Evolutionary conservation across 2,329 filamentous ascomycete species (phyloP).

Genomic region (Cadophora sp.): DNA sequence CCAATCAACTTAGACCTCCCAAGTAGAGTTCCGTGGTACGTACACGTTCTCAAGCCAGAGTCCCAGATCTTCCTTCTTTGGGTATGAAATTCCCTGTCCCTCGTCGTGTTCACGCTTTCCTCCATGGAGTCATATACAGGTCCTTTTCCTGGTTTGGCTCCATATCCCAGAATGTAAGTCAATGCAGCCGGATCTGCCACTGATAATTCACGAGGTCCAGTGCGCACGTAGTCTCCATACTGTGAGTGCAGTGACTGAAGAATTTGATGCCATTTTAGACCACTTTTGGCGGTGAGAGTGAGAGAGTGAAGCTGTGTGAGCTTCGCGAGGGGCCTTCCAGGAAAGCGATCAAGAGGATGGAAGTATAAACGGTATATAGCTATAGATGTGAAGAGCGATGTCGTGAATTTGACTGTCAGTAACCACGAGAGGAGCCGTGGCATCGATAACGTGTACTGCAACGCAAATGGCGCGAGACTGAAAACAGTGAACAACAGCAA

Average conservation of each 20-base stretch:
- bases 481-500: constrained; percentile 8
- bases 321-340: constrained; percentile 34
- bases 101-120: constrained; percentile 23
- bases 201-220: constrained; percentile 29
- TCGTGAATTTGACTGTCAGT: neutral
- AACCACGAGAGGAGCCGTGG: neutral
- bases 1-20: neutral
- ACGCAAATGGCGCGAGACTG: neutral
- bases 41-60: constrained; percentile 23
- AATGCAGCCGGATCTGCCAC: constrained; percentile 29
- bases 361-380: constrained; percentile 35
- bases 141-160: constrained; percentile 28
- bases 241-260: constrained; percentile 23
- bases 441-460: neutral
- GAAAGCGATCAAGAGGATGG: constrained; percentile 34
- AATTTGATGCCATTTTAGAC: constrained; percentile 30
- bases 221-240: constrained; percentile 34
- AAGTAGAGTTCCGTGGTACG: neutral
- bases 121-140: constrained; percentile 31
- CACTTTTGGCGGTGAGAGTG: constrained; percentile 18
- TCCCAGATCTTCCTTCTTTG: constrained; percentile 28
- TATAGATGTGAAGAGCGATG: constrained; percentile 16
- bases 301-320: constrained; percentile 34
- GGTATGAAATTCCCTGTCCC: constrained; percentile 29
- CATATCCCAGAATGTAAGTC: constrained; percentile 21